Conservation (phyloP, 306 rosid genomes). For the Begonia masoniana region DNA sequence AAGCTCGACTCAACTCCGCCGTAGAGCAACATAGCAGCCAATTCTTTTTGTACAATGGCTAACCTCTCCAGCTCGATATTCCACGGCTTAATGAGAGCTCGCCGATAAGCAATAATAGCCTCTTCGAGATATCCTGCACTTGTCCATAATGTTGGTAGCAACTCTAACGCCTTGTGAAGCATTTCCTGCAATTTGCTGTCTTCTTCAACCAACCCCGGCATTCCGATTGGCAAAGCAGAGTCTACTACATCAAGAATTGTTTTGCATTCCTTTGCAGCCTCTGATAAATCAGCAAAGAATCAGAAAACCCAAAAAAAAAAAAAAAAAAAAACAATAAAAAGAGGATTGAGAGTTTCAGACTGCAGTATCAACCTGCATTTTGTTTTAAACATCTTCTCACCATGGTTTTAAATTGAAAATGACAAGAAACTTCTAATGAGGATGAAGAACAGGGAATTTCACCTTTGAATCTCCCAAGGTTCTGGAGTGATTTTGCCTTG, state of each 20-base stretch:
- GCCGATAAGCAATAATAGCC: slow-evolving; percentile 58
- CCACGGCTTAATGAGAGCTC: slow-evolving; percentile 73
- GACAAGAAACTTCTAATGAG: no score
- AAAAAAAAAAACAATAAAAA: no score
- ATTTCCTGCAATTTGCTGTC: slow-evolving; percentile 84
- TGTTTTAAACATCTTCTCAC: no score
- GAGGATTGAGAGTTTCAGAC: background rate
- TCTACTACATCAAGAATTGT: slow-evolving; percentile 68
- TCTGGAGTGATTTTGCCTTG: slow-evolving; percentile 75
- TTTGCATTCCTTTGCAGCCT: slow-evolving; percentile 80
- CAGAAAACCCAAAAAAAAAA: slow-evolving; percentile 3
- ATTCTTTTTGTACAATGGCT: slow-evolving; percentile 56
- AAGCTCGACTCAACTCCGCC: slow-evolving; percentile 65
- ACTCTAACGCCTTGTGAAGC: slow-evolving; percentile 66
- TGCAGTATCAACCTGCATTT: no score
- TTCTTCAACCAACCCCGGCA: slow-evolving; percentile 44
- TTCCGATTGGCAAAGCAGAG: slow-evolving; percentile 71
- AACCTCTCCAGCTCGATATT: slow-evolving; percentile 49
- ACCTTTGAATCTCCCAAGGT: slow-evolving; percentile 59
- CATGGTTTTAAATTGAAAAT: no score
- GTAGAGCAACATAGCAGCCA: slow-evolving; percentile 65
- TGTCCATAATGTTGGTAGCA: slow-evolving; percentile 70
- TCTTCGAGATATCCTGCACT: slow-evolving; percentile 62
- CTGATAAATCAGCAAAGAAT: slow-evolving; percentile 32
- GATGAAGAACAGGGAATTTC: slow-evolving; percentile 3